Evolutionary conservation across 768 basidiomycete genomes (phyloP).

Genomic region (Tephrocybe sp.): DNA sequence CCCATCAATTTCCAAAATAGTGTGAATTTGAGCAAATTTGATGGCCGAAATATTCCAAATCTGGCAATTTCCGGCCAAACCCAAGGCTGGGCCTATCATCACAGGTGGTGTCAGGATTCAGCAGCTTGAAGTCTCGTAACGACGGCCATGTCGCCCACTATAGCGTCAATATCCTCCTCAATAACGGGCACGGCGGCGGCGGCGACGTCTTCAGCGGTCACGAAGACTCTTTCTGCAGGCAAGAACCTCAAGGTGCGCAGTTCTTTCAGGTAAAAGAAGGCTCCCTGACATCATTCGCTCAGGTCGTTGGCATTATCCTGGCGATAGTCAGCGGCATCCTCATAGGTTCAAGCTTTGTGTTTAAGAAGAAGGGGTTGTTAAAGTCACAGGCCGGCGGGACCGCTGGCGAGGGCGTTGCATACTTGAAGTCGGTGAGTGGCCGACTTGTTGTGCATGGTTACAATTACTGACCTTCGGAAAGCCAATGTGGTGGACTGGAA

Average conservation of each 20-base stretch:
- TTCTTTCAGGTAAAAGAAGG: not conserved
- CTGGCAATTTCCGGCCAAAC: not conserved
- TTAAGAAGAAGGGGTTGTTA: constrained; percentile 95
- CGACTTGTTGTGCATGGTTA: constrained; percentile 4
- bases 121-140: constrained; percentile 14
- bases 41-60: constrained; percentile 1
- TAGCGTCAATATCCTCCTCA: constrained; percentile 31
- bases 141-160: constrained; percentile 25
- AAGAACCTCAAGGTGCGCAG: constrained; percentile 51
- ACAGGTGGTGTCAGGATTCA: not conserved
- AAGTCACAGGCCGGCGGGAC: constrained; percentile 77
- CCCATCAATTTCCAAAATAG: not conserved
- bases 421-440: constrained; percentile 77
- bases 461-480: constrained; percentile 27
- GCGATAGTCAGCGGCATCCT: constrained; percentile 79
- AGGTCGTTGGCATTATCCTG: constrained; percentile 77
- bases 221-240: constrained; percentile 33
- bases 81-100: not conserved
- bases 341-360: constrained; percentile 91
- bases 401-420: constrained; percentile 86
- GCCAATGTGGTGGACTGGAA: constrained; percentile 92
- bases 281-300: constrained; percentile 13
- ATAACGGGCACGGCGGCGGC: constrained; percentile 33
- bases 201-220: constrained; percentile 37
- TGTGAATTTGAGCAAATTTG: too few relatives aligned